Conservation (phyloP, 192 early-diverging fungal species). For the Linnemannia hyalina region DNA sequence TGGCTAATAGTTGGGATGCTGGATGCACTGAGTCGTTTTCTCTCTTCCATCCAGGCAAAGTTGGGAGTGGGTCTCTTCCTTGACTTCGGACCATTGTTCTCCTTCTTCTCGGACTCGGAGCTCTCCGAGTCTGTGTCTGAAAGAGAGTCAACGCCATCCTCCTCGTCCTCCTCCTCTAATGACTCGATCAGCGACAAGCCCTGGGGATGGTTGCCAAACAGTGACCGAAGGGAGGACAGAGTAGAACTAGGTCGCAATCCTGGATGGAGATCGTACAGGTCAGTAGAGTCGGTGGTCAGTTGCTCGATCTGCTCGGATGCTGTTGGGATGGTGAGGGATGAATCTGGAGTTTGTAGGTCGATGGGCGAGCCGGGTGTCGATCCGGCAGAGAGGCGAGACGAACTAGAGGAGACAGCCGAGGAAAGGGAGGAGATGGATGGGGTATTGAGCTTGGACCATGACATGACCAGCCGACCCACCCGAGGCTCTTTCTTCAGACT, state of each 20-base stretch:
- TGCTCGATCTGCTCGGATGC: neutral
- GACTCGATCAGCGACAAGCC: slow-evolving; percentile 46
- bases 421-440: slow-evolving; percentile 16
- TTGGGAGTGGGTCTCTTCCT: slow-evolving; percentile 35
- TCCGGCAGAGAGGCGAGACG: neutral
- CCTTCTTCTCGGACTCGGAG: neutral
- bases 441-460: slow-evolving; percentile 26
- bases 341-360: slow-evolving; percentile 1
- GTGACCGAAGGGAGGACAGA: slow-evolving; percentile 43
- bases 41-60: slow-evolving; percentile 49
- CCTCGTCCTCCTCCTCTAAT: slow-evolving; percentile 41
- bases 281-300: neutral
- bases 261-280: neutral
- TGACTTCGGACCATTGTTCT: neutral
- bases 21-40: slow-evolving; percentile 41
- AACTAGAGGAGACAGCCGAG: neutral
- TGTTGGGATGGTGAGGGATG: neutral
- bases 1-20: slow-evolving; percentile 45
- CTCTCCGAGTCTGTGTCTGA: slow-evolving; percentile 47
- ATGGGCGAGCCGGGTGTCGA: slow-evolving; percentile 16
- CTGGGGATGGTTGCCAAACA: slow-evolving; percentile 51
- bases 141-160: slow-evolving; percentile 35
- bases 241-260: slow-evolving; percentile 40
- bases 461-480: slow-evolving; percentile 36
- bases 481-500: slow-evolving; percentile 9